Base-by-base conservation (phyloP, 2,329 filamentous ascomycete species). In the Tothia fuscella region DNA sequence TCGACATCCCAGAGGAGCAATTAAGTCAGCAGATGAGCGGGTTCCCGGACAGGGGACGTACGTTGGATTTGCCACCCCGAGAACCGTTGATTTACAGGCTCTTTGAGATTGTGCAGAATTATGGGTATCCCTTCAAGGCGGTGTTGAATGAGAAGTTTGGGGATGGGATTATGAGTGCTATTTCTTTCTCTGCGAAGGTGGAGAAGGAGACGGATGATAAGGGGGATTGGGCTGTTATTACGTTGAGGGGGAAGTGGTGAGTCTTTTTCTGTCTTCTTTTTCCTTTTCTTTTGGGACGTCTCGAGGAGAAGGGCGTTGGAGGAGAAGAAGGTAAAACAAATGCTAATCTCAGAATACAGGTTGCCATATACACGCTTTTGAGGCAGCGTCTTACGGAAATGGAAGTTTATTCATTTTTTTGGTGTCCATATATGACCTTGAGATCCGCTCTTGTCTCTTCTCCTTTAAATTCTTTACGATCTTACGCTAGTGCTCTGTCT, bases 101-200 rank as follows among this genome's bases (percentile, higher is more conserved):
- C 46, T 95, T 86, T 60, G 89, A 96, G 70, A 82, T 95, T 57
- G 80, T 96, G 47, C 88, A 95, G 66, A 96, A 94, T 61, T 95
- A 95, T 56, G 89, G 89, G 1, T 93, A 94, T 60, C 84, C 88
- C 1, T 95, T 93, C 65, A 95, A 95, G 71, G 88, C 87, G 1
- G 75, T 96, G 4, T 59, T 95, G 61, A 95, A 96, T 52, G 89
- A 96, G 72, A 95, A 95, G 70, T 71, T 71, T 52, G 67, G 67
- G 6, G 67, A 71, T 46, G 89, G 89, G 1, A 96, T 96, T 56
- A 95, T 96, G 89, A 93, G 86, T 57, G 89, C 88, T 1, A 94
- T 95, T 56, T 78, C 78, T 13, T 95, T 94, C 61, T 82, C 78
- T 40, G 93, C 86, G 0, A 86, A 86, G 56, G 82, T 96, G 2